Evolutionary conservation across 805 yeast species (phyloP).

Genomic region (Dipodascopsis uninucleata): DNA sequence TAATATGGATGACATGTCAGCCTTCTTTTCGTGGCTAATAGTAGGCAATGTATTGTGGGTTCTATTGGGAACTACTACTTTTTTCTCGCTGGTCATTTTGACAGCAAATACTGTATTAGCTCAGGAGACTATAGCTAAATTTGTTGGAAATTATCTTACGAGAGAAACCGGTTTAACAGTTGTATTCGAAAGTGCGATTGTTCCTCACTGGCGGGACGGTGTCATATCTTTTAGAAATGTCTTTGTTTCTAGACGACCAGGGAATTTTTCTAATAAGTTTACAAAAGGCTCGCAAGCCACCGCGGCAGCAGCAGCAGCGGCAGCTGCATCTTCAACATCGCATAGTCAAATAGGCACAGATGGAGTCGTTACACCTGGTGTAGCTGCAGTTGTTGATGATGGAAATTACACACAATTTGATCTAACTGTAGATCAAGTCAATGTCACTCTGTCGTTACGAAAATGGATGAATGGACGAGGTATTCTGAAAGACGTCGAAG

Average conservation of each 20-base stretch:
- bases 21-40: conserved; percentile 86
- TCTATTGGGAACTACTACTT: conserved; percentile 86
- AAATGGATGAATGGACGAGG: conserved; percentile 93
- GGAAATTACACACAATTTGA: conserved; percentile 97
- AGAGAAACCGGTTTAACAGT: conserved; percentile 78
- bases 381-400: conserved; percentile 49
- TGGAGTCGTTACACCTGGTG: too few relatives aligned
- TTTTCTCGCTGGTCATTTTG: conserved; percentile 72
- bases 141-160: conserved; percentile 78
- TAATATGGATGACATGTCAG: conserved; percentile 87
- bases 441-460: conserved; percentile 70
- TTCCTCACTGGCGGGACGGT: conserved; percentile 90
- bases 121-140: conserved; percentile 79
- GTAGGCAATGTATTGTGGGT: conserved; percentile 81
- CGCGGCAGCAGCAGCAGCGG: conserved; percentile 58
- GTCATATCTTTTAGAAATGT: conserved; percentile 80
- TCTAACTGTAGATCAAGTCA: conserved; percentile 78
- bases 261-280: conserved; percentile 45
- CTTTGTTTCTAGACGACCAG: conserved; percentile 80
- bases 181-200: conserved; percentile 87
- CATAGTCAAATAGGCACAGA: conserved; percentile 2
- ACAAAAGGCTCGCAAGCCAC: conserved; percentile 70
- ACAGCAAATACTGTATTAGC: conserved; percentile 81
- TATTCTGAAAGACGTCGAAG: conserved; percentile 70
- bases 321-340: conserved; percentile 23